These are phyloP conservation scores for Miamiensis avidus DNA, from an alignment of 169 alveolate genomes.

Conservation along the genomic window DNA sequence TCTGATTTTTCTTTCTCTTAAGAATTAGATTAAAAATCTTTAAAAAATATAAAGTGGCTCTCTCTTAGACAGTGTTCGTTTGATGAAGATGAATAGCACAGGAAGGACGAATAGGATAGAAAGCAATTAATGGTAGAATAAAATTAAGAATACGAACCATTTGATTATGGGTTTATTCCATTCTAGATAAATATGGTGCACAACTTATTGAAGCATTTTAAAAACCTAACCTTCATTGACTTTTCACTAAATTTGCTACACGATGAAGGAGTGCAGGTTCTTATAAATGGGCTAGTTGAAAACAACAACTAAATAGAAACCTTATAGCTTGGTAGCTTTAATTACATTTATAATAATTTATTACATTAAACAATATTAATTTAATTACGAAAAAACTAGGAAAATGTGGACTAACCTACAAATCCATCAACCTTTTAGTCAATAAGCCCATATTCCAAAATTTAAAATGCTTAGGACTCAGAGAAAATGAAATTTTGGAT, in stretches of 20 bases:
- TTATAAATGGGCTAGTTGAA: not conserved
- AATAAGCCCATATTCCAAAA: not conserved
- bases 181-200: too few species aligned
- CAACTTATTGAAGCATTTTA: too few species aligned
- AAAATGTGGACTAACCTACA: not conserved
- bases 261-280: not conserved
- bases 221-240: not conserved
- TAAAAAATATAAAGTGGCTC: not conserved
- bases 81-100: not conserved
- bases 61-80: not conserved
- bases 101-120: not conserved
- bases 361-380: too few species aligned
- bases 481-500: not conserved
- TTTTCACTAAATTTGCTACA: not conserved
- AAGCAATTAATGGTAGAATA: not conserved
- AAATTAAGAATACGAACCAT: not conserved
- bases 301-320: not conserved
- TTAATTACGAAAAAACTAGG: not conserved
- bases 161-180: not conserved
- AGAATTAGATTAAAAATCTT: too few species aligned
- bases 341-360: too few species aligned
- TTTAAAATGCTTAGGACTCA: not conserved
- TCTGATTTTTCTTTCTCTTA: too few species aligned
- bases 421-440: too few species aligned
- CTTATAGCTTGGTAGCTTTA: not conserved